Percentiles rank a stretch among this genome's conserved stretches.
Conservation (phyloP, 73 alveolate genomes). For the Tetrahymena elliotti region DNA sequence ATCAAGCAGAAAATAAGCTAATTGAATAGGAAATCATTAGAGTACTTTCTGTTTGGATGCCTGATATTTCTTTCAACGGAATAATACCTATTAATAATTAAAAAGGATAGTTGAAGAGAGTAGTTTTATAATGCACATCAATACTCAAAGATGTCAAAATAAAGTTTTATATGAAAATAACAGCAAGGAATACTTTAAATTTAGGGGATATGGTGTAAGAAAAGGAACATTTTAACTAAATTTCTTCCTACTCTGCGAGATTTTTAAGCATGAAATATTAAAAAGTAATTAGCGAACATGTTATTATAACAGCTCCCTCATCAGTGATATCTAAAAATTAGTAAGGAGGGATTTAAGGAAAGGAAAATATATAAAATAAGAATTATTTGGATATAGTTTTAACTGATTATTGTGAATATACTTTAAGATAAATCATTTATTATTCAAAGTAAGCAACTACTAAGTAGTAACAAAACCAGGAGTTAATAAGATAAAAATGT, state of each 20-base stretch:
- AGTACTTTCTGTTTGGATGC: not conserved
- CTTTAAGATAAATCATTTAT: not conserved
- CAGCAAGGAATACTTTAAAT: not conserved
- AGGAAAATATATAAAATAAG: not conserved
- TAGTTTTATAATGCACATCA: not conserved
- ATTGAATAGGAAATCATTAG: not conserved
- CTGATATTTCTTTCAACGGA: not conserved
- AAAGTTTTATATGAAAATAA: not conserved
- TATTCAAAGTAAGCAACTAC: not conserved
- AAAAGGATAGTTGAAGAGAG: not conserved
- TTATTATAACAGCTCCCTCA: not conserved
- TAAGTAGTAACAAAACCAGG: not conserved
- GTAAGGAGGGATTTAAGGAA: not conserved
- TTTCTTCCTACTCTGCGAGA: not conserved
- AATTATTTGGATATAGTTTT: not conserved
- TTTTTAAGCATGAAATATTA: not conserved
- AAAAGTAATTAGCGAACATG: not conserved
- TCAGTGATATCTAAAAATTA: not conserved
- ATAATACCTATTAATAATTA: not conserved
- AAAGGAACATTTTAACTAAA: not conserved
- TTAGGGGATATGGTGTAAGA: not conserved
- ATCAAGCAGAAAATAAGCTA: not conserved
- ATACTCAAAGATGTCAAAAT: not conserved
- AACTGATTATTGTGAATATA: not conserved
- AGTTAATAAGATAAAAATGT: not conserved